Evolutionary conservation across 1,284 basidiomycete genomes (phyloP), one percentile per base, ranked within the genome.

Genomic region (Papiliotrema terrestris): DNA sequence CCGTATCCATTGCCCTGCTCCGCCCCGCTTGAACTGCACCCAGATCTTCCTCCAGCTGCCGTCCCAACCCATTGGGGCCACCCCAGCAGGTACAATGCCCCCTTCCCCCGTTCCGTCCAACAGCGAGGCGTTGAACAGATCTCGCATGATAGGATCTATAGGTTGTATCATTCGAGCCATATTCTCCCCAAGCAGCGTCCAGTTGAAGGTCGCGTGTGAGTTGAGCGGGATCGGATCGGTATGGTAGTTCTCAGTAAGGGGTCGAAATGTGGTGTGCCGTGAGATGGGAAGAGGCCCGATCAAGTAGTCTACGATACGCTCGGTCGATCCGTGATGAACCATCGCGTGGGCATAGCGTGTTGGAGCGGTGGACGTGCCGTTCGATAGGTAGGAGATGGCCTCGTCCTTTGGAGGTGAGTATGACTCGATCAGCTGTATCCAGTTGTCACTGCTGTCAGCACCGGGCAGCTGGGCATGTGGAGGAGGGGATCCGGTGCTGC

Each of bases 1-100:
- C 47, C 82, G 81, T 19, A 86, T 69, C 70, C 76, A 86, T 0
- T 78, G 74, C 2, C 66, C 66, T 2, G 64, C 55, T 13, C 48
- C 44, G 41, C 60, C 59, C 13, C 58, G 50, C 54, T 60, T 58
- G 25, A 62, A 47, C 35, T 53, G 55, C 3, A 59, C 15, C 61
- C 65, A 67, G 17, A 44, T 51, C 45, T 68, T 78, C 45, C 84
- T 79, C 78, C 83, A 86, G 15, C 77, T 74, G 8, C 84, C 84
- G 59, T 85, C 84, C 55, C 82, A 84, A 48, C 41, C 20, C 51
- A 54, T 61, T 8, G 59, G 51, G 11, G 42, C 50, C 5, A 41
- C 39, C 14, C 51, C 41, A 2, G 51, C 53, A 15, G 22, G 26
- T 15, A 39, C 37, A 17, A 55, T 26, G 29, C 29, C 29, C 29